Base-by-base conservation (phyloP, 2,329 filamentous ascomycete species). In the Exophiala alcalophila region DNA sequence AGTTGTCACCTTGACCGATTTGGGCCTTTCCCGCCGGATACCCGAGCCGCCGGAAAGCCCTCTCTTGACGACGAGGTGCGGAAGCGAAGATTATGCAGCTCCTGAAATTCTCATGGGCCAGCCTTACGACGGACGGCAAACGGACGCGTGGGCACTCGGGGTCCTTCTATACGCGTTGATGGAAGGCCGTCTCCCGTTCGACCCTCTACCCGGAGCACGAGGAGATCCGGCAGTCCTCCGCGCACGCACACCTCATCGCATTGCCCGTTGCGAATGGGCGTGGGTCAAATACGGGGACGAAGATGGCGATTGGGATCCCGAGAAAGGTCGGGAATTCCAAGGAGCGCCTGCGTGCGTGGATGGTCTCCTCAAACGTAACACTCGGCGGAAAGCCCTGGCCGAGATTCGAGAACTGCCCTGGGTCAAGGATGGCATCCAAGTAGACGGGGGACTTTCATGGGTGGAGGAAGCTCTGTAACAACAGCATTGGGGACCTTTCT, bases 81-180 rank as follows among this genome's bases (percentile, higher is more conserved):
- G 92, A 21, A 94, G 86, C 27, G 92, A 97, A 66, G 92, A 98
- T 66, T 98, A 98, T 61, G 91, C 91, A 2, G 91, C 92, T 0
- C 92, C 92, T 0, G 92, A 98, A 63, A 89, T 98, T 31, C 83
- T 98, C 40, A 87, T 98, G 73, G 91, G 91, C 16, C 87, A 95
- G 60, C 81, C 87, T 5, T 98, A 98, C 61, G 90, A 97, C 61
- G 92, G 92, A 21, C 86, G 88, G 25, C 80, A 84, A 2, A 95
- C 86, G 1, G 92, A 98, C 61, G 89, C 88, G 7, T 98, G 92
- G 92, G 94, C 91, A 0, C 74, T 97, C 1, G 92, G 92, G 37
- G 92, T 98, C 1, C 70, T 97, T 2, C 76, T 97, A 0, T 98
- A 97, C 61, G 89, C 92, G 2, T 77, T 97, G 3, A 83, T 97